Evolutionary conservation across 169 alveolate genomes (phyloP), one percentile per base, ranked within the genome.

Genomic region (Cryptosporidium ryanae): DNA sequence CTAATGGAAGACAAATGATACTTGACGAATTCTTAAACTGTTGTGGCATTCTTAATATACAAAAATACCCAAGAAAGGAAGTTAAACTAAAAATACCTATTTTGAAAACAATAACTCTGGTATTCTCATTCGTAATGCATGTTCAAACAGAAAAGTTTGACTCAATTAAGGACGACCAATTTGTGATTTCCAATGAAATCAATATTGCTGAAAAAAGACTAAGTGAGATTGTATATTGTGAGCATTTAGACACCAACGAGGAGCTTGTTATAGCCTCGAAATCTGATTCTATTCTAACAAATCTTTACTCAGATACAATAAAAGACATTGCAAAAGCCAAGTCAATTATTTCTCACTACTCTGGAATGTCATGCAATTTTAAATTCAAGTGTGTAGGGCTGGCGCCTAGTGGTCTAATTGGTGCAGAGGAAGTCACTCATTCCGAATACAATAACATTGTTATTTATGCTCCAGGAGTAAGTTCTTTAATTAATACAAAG

Each of bases 371-470:
- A 17, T 76, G 87, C 29, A 34, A 57, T 13, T 17, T 76, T 25
- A 23, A 76, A n/a, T 59, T 61, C 29, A 76, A 61, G 31, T 76
- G 87, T 25, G 63, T 76, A 23, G 87, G 87, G 18, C 13, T 76
- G 2, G 84, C 84, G 50, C 66, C 84, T 6, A 38, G 13, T 38
- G 46, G 46, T 38, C 3, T 38, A 12, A 48, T 49, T 12, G 82
- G 52, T 13, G 29, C 46, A 25, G 46, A 6, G 8, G 8, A 38
- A 6, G 46, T 6, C 46, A 12, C 63, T n/a, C 5, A 52, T n/a
- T 38, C 55, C 2, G 48, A 15, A n/a, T 27, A 52, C 6, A 49
- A 59, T 50, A 29, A 43, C 23, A n/a, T 15, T 6, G 29, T 65
- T 18, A 49, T 54, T 13, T 68, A 68, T 44, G 49, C 10, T 23